Evolutionary conservation across 257 asterid species (phyloP).

Genomic region (Plectranthus barbatus): DNA sequence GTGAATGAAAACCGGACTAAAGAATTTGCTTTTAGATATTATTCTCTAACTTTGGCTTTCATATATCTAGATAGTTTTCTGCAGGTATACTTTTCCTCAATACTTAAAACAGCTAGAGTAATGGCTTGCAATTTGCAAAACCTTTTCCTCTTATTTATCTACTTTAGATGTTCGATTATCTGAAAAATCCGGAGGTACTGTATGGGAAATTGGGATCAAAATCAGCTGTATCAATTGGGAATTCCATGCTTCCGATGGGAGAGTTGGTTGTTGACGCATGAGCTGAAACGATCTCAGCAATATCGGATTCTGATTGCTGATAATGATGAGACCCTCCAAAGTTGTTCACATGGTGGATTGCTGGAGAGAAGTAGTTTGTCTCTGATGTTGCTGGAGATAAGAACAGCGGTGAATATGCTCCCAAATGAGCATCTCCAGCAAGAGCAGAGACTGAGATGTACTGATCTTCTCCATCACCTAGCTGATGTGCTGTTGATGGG

Average conservation of each 20-base stretch:
- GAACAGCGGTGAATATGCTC: constrained; percentile 33
- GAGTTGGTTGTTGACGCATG: constrained; percentile 69
- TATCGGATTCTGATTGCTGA: constrained; percentile 27
- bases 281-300: constrained; percentile 47
- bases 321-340: constrained; percentile 9
- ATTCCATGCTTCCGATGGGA: constrained; percentile 58
- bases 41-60: background rate
- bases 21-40: background rate
- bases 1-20: background rate
- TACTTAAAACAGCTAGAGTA: background rate
- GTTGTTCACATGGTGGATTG: constrained; percentile 14
- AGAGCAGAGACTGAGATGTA: constrained; percentile 26
- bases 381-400: constrained; percentile 35
- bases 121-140: constrained; percentile 5
- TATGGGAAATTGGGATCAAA: constrained; percentile 52
- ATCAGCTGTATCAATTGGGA: constrained; percentile 30
- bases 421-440: constrained; percentile 34
- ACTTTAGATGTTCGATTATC: constrained; percentile 14
- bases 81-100: background rate
- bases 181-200: constrained; percentile 36
- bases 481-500: constrained; percentile 40
- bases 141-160: background rate
- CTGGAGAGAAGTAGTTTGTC: constrained; percentile 30
- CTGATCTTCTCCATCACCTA: constrained; percentile 27
- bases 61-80: constrained; percentile 1